These are phyloP conservation scores for Boletus sp. DNA, from an alignment of 1,284 basidiomycete genomes.

Conservation along the genomic window DNA sequence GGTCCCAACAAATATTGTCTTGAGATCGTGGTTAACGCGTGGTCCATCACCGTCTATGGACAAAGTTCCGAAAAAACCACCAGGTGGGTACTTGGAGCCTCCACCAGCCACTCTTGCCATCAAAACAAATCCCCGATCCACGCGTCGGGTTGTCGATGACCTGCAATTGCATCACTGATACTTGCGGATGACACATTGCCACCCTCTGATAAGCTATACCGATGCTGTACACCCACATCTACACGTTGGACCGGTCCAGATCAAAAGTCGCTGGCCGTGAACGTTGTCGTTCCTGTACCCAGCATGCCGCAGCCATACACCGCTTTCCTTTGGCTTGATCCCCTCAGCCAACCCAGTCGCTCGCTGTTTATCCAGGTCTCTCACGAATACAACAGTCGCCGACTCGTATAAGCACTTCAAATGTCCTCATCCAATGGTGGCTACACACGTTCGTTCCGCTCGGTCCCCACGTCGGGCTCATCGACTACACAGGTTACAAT, in stretches of 20 bases:
- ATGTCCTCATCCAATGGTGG: conserved; percentile 24
- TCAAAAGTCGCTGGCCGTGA: conserved; percentile 4
- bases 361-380: conserved; percentile 2
- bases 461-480: neutral
- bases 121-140: neutral
- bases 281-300: neutral
- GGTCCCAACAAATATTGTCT: neutral
- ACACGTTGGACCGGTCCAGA: conserved; percentile 17
- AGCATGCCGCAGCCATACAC: conserved; percentile 8
- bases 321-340: conserved; percentile 9
- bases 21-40: neutral
- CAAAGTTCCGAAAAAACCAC: neutral
- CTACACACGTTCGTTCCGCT: conserved; percentile 1
- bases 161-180: conserved; percentile 13
- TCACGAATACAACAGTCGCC: conserved; percentile 8
- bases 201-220: neutral
- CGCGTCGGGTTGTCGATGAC: neutral
- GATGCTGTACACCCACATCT: conserved; percentile 16
- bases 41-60: neutral
- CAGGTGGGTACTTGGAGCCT: conserved; percentile 1
- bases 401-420: neutral
- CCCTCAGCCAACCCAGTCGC: conserved; percentile 1
- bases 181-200: conserved; percentile 14
- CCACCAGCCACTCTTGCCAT: conserved; percentile 1
- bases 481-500: conserved; percentile 14